A percentile compares a stretch with the other conserved stretches of the same genome.
phyloP scores from a whole-genome alignment of 441 rosid species.

The Erodium chrysanthum region DNA sequence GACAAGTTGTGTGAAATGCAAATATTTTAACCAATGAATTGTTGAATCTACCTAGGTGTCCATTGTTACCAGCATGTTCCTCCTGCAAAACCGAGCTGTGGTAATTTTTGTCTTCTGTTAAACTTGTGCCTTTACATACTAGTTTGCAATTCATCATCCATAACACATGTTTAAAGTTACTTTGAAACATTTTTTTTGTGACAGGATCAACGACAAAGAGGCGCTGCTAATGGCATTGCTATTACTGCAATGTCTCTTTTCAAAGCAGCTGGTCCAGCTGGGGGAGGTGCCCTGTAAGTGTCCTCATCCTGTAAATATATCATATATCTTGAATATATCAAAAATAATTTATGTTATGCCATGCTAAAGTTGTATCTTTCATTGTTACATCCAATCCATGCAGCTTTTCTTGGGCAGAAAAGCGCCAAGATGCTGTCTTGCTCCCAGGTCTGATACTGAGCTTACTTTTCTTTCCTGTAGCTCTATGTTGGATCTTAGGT shows the following conservation, averaged over 20 bases:
- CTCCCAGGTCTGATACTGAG: background rate
- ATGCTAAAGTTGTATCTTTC: too few species aligned
- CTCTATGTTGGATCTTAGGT: too few species aligned
- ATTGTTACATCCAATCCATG: background rate
- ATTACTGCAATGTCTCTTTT: conserved; percentile 20
- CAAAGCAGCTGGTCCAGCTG: conserved; percentile 18
- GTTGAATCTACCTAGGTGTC: conserved; percentile 12
- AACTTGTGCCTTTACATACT: too few species aligned
- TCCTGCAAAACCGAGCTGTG: conserved; percentile 24
- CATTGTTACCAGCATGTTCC: conserved; percentile 21
- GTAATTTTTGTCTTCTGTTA: conserved; percentile 8
- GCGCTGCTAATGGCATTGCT: conserved; percentile 9
- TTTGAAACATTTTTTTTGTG: background rate
- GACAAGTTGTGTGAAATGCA: too few species aligned
- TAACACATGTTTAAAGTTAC: too few species aligned
- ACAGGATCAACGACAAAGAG: conserved; percentile 14
- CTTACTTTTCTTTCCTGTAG: too few species aligned
- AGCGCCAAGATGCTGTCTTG: background rate
- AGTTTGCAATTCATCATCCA: too few species aligned
- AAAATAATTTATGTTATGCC: background rate
- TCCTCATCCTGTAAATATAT: background rate
- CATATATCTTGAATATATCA: too few species aligned
- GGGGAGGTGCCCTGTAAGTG: conserved; percentile 14
- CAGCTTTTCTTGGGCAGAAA: conserved; percentile 3
- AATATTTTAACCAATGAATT: background rate